A percentile compares a stretch with the other conserved stretches of the same genome.
phyloP scores from a whole-genome alignment of 495 filamentous ascomycete genomes.

The Clohesyomyces aquaticus region DNA sequence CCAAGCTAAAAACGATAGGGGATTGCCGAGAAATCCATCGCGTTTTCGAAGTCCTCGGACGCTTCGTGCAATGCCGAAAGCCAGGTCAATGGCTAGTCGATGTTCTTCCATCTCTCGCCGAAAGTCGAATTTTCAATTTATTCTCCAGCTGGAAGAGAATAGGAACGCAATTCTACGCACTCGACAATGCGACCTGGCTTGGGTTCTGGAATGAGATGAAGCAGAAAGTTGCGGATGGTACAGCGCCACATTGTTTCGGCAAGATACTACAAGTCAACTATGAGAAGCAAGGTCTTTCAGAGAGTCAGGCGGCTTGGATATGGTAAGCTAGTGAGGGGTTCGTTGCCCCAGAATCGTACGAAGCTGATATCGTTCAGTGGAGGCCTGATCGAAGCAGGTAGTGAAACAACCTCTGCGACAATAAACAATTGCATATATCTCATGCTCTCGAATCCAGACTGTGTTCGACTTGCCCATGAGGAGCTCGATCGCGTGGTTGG shows the following conservation, averaged over 20 bases:
- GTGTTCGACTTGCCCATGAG: conserved; percentile 4
- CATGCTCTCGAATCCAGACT: conserved; percentile 6
- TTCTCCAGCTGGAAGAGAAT: conserved; percentile 9
- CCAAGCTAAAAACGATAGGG: conserved; percentile 4
- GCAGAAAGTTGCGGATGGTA: conserved; percentile 7
- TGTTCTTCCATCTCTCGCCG: conserved; percentile 10
- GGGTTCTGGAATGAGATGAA: conserved; percentile 17
- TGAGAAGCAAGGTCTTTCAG: conserved; percentile 6
- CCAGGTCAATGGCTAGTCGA: conserved; percentile 17
- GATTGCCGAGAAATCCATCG: conserved; percentile 16
- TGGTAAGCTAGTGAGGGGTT: too few relatives aligned
- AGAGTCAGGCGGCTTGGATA: conserved; percentile 10
- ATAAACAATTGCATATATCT: conserved; percentile 2
- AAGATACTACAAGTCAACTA: conserved; percentile 7
- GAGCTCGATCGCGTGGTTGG: conserved; percentile 15
- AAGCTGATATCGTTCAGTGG: not conserved
- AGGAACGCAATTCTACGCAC: conserved; percentile 1
- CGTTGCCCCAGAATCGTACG: too few relatives aligned
- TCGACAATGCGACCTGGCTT: conserved; percentile 4
- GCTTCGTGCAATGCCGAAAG: conserved; percentile 18
- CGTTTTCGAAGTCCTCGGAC: conserved; percentile 12
- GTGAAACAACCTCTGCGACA: conserved; percentile 11
- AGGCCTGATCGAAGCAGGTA: conserved; percentile 14
- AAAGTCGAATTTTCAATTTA: conserved; percentile 7
- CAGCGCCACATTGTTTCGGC: conserved; percentile 16